Conservation (phyloP, 2,329 filamentous ascomycete genomes). For the Diaporthe vexans region DNA sequence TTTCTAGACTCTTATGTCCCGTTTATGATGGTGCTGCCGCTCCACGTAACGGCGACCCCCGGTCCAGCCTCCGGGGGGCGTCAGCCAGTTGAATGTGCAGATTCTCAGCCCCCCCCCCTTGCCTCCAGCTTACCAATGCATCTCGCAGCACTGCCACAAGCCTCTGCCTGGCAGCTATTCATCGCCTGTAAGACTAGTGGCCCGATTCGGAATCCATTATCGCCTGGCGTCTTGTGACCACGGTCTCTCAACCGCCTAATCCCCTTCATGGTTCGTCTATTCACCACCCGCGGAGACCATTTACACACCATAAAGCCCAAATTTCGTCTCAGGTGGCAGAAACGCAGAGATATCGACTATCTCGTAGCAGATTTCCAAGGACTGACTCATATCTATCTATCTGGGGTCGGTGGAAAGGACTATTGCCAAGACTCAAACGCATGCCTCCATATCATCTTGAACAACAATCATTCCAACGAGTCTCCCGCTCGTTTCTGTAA, state of each 20-base stretch:
- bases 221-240: neutral
- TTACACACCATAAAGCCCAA: no score
- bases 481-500: neutral
- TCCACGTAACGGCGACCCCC: neutral
- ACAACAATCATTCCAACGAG: neutral
- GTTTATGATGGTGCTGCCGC: neutral
- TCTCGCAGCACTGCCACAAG: neutral
- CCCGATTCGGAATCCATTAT: neutral
- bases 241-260: neutral
- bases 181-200: neutral
- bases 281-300: no score
- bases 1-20: neutral
- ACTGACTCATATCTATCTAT: no score
- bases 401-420: no score
- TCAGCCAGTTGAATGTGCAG: neutral
- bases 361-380: no score
- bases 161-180: neutral
- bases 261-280: neutral
- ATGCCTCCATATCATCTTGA: neutral
- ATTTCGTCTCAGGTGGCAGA: no score
- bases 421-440: neutral
- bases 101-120: neutral
- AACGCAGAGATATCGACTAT: no score
- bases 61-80: neutral
- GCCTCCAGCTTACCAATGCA: neutral